Conservation (phyloP, 1,284 basidiomycete species). For the Pseudozyma hubeiensis region DNA sequence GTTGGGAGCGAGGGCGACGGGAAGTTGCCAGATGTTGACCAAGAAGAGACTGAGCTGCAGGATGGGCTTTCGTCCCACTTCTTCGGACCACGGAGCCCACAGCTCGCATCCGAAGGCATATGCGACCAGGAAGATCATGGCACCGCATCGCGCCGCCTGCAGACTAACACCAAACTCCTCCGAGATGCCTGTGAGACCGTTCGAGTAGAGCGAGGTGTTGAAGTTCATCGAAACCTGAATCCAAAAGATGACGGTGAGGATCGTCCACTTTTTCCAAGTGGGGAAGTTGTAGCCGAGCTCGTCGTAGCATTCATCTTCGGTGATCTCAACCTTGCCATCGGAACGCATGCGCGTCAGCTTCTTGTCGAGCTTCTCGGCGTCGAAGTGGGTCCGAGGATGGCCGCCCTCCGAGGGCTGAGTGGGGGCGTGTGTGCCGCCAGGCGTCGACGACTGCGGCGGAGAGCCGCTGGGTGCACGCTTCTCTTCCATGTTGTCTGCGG, state of each 20-base stretch:
- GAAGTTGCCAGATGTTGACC: slow-evolving; percentile 68
- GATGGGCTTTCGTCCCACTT: slow-evolving; percentile 66
- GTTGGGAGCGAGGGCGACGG: slow-evolving; percentile 58
- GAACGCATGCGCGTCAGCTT: slow-evolving; percentile 34
- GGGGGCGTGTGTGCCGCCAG: slow-evolving; percentile 18
- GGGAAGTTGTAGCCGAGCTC: slow-evolving; percentile 61
- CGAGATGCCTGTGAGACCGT: slow-evolving; percentile 59
- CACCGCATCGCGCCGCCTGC: slow-evolving; percentile 67
- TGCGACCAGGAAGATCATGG: slow-evolving; percentile 69
- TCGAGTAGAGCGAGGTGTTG: slow-evolving; percentile 69
- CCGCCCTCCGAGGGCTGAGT: slow-evolving; percentile 17
- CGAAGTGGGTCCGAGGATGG: slow-evolving; percentile 36
- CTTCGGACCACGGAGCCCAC: slow-evolving; percentile 68
- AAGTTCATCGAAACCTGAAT: slow-evolving; percentile 69
- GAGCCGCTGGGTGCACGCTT: slow-evolving; percentile 16
- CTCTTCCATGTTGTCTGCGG: slow-evolving; percentile 19
- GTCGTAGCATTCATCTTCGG: slow-evolving; percentile 48
- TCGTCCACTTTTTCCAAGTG: slow-evolving; percentile 68
- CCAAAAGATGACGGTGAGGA: slow-evolving; percentile 68
- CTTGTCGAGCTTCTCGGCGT: slow-evolving; percentile 48
- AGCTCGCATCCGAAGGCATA: slow-evolving; percentile 69
- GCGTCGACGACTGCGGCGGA: slow-evolving; percentile 15
- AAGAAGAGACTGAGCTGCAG: slow-evolving; percentile 65
- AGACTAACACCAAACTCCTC: slow-evolving; percentile 67
- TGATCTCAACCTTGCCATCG: slow-evolving; percentile 49